Evolutionary conservation across 768 basidiomycete species (phyloP), one percentile per base, ranked within the genome.

Genomic region (Russula foetens): DNA sequence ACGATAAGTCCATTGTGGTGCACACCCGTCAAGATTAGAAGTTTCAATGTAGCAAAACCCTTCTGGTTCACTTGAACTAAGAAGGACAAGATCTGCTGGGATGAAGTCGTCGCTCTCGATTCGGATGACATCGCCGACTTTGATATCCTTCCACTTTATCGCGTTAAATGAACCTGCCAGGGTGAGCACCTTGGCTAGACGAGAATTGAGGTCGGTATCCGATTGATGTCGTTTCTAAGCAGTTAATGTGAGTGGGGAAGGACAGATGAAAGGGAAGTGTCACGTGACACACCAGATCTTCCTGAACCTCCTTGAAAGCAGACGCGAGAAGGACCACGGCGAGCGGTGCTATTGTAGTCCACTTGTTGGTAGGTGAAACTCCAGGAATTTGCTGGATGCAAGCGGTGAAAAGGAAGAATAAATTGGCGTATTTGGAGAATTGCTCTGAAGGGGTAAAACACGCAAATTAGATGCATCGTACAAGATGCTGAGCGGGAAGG

Each of bases 331-430:
- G 77, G 9, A 98, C 97, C 35, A 90, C 80, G 3, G 80, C 84
- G 46, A 99, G 83, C 17, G 97, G 97, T 0, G 77, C 89, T 71
- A 99, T 95, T 8, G 97, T 99, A 2, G 97, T 99, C 72, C 90
- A 99, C 60, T 75, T 79, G 69, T 97, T 94, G 3, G 96, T 98
- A 17, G 97, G 97, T 1, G 97, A 99, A 7, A 99, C 95, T 67
- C 85, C 91, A 17, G 97, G 97, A 66, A 99, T 94, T 76, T 99
- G 97, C 69, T 98, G 96, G 51, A 98, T 98, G 74, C 81, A 86
- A 21, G 92, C 92, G 31, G 96, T 98, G 77, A 99, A 98, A 60
- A 99, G 79, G 80, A 99, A 99, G 79, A 99, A 99, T 62, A 98
- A 54, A 71, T 99, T 98, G 66, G 97, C 96, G 71, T 98, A 98